Evolutionary conservation across 169 alveolate genomes (phyloP), one percentile per base, ranked within the genome.

Genomic region (Babesia ovata): DNA sequence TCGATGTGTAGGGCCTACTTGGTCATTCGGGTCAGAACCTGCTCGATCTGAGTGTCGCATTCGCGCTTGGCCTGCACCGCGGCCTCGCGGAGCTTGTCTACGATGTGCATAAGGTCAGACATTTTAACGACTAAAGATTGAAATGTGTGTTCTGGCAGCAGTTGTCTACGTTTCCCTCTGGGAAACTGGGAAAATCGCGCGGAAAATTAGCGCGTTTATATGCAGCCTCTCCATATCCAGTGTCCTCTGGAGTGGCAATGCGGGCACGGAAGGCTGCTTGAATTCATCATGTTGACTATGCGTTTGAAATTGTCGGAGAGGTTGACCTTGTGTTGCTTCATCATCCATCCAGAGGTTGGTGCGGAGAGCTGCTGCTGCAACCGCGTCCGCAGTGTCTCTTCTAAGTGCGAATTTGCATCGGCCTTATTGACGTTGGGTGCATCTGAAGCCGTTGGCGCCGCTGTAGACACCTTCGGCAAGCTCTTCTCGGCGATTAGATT

Each of bases 21-120:
- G 66, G 84, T 46, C 75, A 75, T 75, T 11, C 61, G 46, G 52
- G 24, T 62, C 17, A 75, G 46, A 16, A 77, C 46, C 74, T 75
- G 65, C 44, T 75, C 74, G 14, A 75, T 29, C 58, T 75, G 84
- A 22, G 45, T 29, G 39, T 75, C 67, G 44, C 84, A 75, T 75
- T 75, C 84, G 22, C 70, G 42, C 46, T 63, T 62, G 39, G 84
- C 84, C 62, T 59, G 60, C 58, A 42, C 62, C 21, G 84, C 74
- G 13, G 84, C 84, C 45, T 74, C 84, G 33, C 77, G 54, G 24
- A 75, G 44, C 26, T 66, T 60, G 53, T 48, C 70, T 13, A 75
- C 63, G 6, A 75, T 75, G 66, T 65, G 65, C 78, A 75, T 65
- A 50, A 66, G 85, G 45, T 65, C 85, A 13, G 78, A 29, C 85